Base-by-base conservation (phyloP, 192 early-diverging fungal species). In the Thamnidium elegans region DNA sequence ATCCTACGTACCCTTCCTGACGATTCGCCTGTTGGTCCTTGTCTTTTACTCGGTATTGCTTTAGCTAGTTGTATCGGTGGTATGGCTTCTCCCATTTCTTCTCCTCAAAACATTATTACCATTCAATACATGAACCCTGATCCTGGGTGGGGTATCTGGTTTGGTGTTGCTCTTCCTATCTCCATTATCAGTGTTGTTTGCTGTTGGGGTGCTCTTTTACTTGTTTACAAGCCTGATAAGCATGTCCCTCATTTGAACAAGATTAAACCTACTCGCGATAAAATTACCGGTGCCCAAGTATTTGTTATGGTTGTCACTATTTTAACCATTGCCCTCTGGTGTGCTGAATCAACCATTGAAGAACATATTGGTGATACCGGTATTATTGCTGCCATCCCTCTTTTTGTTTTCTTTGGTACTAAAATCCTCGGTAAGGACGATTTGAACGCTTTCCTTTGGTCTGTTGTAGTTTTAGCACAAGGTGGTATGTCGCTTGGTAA, bases 41-140 rank as follows among this genome's bases (percentile, higher is more conserved):
- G 81, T 26, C 72, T 92, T 7, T 80, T 92, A 65, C 77, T 92
- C 68, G 90, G 90, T 62, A 92, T 92, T 50, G 90, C 90, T 13
- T 73, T 92, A 42, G 90, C 90, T 14, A 74, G 84, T 42, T 86
- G 88, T 48, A 75, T 92, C 39, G 90, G 88, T 52, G 90, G 90
- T 34, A 89, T 92, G 90, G 81, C 87, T 20, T 86, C 86, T 7
- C 90, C 90, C 30, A 92, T 92, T 72, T 82, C 90, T 3, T 88
- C 86, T 2, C 90, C 90, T 34, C 90, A 90, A 77, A 92, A 92
- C 75, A 85, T 89, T 20, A 80, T 92, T 65, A 84, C 90, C 11
- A 83, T 92, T 47, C 80, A 83, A 15, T 86, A 79, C 72, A 92
- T 92, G 87, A 67, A 63, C 23, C 90, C 90, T 7, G 54, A 75